Conservation (phyloP, 2,329 filamentous ascomycete species). For the Fusarium brevicatenulatum region DNA sequence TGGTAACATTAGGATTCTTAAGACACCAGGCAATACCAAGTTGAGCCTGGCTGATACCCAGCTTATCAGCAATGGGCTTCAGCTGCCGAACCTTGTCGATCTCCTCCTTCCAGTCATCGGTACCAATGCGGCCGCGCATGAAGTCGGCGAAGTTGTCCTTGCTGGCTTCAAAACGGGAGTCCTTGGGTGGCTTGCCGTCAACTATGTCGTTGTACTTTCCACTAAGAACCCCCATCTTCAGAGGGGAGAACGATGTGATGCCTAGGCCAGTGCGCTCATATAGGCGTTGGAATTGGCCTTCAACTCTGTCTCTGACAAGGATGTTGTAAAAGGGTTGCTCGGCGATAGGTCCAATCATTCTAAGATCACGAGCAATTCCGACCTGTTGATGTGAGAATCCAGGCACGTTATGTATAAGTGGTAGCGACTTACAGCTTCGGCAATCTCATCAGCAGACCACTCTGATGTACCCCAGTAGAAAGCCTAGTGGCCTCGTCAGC, state of each 20-base stretch:
- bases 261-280: slow-evolving; percentile 69
- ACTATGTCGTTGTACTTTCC: slow-evolving; percentile 73
- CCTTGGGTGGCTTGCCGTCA: slow-evolving; percentile 60
- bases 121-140: slow-evolving; percentile 56
- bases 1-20: slow-evolving; percentile 64
- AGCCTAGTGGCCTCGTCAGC: slow-evolving; percentile 46
- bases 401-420: fast-evolving
- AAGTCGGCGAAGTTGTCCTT: slow-evolving; percentile 66
- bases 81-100: slow-evolving; percentile 58
- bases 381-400: slow-evolving; percentile 48
- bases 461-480: slow-evolving; percentile 74
- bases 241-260: slow-evolving; percentile 70
- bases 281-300: slow-evolving; percentile 69
- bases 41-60: slow-evolving; percentile 63
- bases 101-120: slow-evolving; percentile 63
- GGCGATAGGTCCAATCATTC: slow-evolving; percentile 70
- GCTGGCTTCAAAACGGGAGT: slow-evolving; percentile 67
- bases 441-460: slow-evolving; percentile 76
- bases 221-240: slow-evolving; percentile 67
- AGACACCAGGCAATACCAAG: slow-evolving; percentile 64
- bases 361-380: slow-evolving; percentile 66
- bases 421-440: slow-evolving; percentile 58
- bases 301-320: slow-evolving; percentile 68
- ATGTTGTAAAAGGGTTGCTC: slow-evolving; percentile 78
- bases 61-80: slow-evolving; percentile 64